Evolutionary conservation across 257 asterid species (phyloP).

Genomic region (Ocimum tenuiflorum): DNA sequence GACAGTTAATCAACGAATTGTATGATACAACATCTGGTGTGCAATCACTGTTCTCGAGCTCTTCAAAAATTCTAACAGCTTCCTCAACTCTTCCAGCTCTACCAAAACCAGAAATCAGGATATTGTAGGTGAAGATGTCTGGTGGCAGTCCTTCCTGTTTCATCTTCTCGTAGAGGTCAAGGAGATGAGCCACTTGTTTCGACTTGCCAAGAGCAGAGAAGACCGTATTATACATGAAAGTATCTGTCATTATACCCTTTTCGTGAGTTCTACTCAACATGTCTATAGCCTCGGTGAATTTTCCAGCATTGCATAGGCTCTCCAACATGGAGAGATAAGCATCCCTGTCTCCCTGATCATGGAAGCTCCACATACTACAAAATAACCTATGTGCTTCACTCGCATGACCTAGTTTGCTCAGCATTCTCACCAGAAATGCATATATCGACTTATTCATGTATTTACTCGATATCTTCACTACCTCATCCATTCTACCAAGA

Average conservation of each 20-base stretch:
- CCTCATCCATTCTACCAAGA: conserved; percentile 81
- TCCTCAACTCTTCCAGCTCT: conserved; percentile 75
- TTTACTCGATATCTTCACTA: conserved; percentile 56
- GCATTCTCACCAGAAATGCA: conserved; percentile 62
- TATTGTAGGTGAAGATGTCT: conserved; percentile 80
- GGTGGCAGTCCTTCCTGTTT: conserved; percentile 67
- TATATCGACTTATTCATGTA: conserved; percentile 85
- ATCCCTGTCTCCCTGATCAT: conserved; percentile 79
- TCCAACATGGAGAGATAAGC: conserved; percentile 78
- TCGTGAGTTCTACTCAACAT: conserved; percentile 69
- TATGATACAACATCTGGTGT: conserved; percentile 72
- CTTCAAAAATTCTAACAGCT: conserved; percentile 71
- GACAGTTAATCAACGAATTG: conserved; percentile 79
- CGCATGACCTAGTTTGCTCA: conserved; percentile 76
- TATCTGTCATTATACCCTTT: conserved; percentile 64
- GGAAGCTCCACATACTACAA: conserved; percentile 89
- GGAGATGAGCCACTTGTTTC: conserved; percentile 55
- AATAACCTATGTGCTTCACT: conserved; percentile 88
- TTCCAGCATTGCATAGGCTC: conserved; percentile 71
- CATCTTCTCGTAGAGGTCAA: conserved; percentile 73
- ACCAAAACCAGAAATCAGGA: conserved; percentile 76
- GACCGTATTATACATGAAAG: conserved; percentile 78
- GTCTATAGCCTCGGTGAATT: conserved; percentile 73
- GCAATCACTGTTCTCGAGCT: conserved; percentile 69
- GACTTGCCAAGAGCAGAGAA: conserved; percentile 70